Percentiles rank a stretch among this genome's conserved stretches.
phyloP scores from a whole-genome alignment of 371 early-diverging fungal species.

The Mucor velutinosus region DNA sequence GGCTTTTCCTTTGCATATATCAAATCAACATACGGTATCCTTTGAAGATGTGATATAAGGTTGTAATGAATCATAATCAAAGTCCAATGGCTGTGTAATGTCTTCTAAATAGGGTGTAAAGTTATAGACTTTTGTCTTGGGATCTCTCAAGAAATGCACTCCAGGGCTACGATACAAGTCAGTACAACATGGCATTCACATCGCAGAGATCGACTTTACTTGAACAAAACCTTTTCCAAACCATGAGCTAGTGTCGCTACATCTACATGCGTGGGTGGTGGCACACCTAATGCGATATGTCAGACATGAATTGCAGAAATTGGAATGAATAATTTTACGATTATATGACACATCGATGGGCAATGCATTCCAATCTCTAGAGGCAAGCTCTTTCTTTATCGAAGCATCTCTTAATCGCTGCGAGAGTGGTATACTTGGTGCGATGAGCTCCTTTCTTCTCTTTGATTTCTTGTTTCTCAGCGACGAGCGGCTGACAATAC shows the following conservation, averaged over 20 bases:
- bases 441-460: background rate
- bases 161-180: constrained; percentile 64
- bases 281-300: constrained; percentile 15
- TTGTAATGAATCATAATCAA: constrained; percentile 78
- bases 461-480: background rate
- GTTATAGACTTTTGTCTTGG: constrained; percentile 75
- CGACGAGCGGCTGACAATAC: background rate
- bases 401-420: background rate
- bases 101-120: constrained; percentile 77
- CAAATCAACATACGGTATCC: constrained; percentile 54
- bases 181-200: background rate
- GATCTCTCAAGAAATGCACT: constrained; percentile 83
- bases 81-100: constrained; percentile 78
- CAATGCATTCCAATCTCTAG: background rate
- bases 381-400: background rate
- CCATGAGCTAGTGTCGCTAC: constrained; percentile 73
- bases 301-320: background rate
- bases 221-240: constrained; percentile 81
- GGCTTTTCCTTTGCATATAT: background rate
- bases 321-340: background rate
- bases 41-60: constrained; percentile 81
- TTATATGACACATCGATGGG: background rate
- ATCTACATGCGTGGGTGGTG: constrained; percentile 17
- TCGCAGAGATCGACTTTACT: constrained; percentile 40
- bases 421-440: background rate